phyloP scores from a whole-genome alignment of 331 rosid genomes.

The Acacia concinna region DNA sequence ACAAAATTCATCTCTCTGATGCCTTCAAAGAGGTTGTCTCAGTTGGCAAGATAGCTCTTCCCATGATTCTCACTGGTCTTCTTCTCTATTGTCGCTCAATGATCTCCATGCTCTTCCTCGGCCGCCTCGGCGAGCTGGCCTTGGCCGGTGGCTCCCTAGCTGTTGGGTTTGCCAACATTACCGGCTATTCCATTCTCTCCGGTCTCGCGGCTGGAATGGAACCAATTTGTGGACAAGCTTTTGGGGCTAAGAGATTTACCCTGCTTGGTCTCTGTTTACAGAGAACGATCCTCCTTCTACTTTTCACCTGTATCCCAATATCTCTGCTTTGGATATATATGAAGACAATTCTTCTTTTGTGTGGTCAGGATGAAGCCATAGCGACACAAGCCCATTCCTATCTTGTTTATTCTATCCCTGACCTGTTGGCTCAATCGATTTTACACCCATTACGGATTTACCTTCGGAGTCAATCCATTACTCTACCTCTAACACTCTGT shows the following conservation, averaged over 20 bases:
- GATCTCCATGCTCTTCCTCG: slow-evolving; percentile 96
- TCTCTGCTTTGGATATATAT: slow-evolving; percentile 79
- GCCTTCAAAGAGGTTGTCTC: neutral
- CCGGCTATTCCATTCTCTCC: slow-evolving; percentile 92
- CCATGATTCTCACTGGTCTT: slow-evolving; percentile 82
- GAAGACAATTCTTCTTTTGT: slow-evolving; percentile 60
- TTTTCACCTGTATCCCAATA: slow-evolving; percentile 65
- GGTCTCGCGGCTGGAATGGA: slow-evolving; percentile 96
- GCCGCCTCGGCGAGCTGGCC: slow-evolving; percentile 70
- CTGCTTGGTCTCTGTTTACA: slow-evolving; percentile 79
- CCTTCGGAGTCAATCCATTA: slow-evolving; percentile 78
- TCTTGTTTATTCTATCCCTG: slow-evolving; percentile 80
- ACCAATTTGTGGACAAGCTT: slow-evolving; percentile 91
- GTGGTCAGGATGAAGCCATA: slow-evolving; percentile 67
- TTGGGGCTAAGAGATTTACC: slow-evolving; percentile 65
- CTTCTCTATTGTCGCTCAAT: slow-evolving; percentile 82
- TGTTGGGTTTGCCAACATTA: slow-evolving; percentile 87
- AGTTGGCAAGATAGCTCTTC: slow-evolving; percentile 53
- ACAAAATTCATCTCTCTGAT: neutral
- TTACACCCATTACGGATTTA: slow-evolving; percentile 89
- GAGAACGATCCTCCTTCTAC: slow-evolving; percentile 64
- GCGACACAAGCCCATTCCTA: slow-evolving; percentile 72
- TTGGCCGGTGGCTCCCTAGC: slow-evolving; percentile 95
- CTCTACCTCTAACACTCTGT: slow-evolving; percentile 78
- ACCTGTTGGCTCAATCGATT: slow-evolving; percentile 80